Base-by-base conservation (phyloP, 768 basidiomycete species). In the Boletus speciosus region DNA sequence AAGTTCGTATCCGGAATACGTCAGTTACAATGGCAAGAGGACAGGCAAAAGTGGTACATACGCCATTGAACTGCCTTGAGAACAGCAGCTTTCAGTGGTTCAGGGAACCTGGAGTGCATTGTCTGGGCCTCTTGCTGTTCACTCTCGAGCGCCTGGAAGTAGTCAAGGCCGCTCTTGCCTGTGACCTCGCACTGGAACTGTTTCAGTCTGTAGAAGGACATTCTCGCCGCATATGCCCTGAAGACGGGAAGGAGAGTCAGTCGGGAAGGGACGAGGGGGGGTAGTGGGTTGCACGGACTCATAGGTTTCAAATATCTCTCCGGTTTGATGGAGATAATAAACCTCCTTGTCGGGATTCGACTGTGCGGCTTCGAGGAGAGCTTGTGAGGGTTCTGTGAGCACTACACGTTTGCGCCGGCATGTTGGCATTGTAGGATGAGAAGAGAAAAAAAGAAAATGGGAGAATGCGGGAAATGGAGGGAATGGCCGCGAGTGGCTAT, bases 171-270 rank as follows among this genome's bases (percentile, higher is more conserved):
- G 61, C 90, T 88, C 76, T 93, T 96, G 72, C 95, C 93, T 34
- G 92, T 93, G 65, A 95, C 92, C 76, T 98, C 96, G 70, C 96
- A 98, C 67, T 96, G 93, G 73, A 98, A 98, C 66, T 94, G 88
- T 66, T 92, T 93, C 55, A 91, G 81, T 51, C 85, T 82, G 76
- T 97, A 97, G 78, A 97, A 98, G 56, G 90, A 88, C 82, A 96
- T 90, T 64, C 96, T 88, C 34, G 90, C 83, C 42, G 89, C 83
- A 76, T 96, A 98, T 23, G 91, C 84, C 64, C 79, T 81, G 65
- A 46, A 57, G 47, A 44, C 43, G 47, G 23, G 55, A 47, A 34
- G 44, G 51, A 48, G 37, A 46, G 61, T 39, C 51, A 57, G 52
- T 62, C 70, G 53, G 45, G 50, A 63, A 63, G 58, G 61, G 67